Evolutionary conservation across 345 rosid genomes (phyloP), one percentile per base, ranked within the genome.

Genomic region (Psidium friedrichsthalianum): DNA sequence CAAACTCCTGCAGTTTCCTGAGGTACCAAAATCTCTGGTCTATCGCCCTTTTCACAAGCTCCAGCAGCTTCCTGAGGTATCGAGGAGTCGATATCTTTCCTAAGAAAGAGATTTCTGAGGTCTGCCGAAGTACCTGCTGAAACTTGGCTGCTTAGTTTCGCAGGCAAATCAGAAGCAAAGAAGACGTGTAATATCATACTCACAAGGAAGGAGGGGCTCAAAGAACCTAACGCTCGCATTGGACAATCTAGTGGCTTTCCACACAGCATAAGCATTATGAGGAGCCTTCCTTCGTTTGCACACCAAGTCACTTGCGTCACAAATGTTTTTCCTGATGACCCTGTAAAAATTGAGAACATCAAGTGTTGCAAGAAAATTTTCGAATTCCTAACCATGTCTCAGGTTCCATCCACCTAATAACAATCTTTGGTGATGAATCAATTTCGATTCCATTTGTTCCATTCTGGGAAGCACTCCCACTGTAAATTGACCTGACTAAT

Each of bases 161-260:
- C 29, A 42, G 29, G 47, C 32, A 16, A 47, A 21, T 49, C 52
- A 57, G 57, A 59, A 83, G 52, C 27, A 25, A 25, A 87, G 52
- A 57, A 56, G 40, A 82, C 83, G 24, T 49, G 82, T 78, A 53
- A 84, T 25, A 64, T 82, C 78, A 29, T 36, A 88, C 94, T 89
- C 87, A 97, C 99, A 91, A 40, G 95, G 92, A 88, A 97, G 83
- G 87, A 92, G 85, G 85, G 98, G 93, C 84, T 90, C 91, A 76
- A 49, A 86, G 88, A 93, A 92, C 88, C 84, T 83, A 86, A 32
- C 85, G 42, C 87, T 86, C 57, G 83, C 92, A 87, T 88, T 80
- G 64, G 93, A 86, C 81, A 90, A 57, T 74, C 85, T 89, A 87
- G 51, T 74, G 56, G 89, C 89, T 89, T 84, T 93, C 93, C 92